These are phyloP conservation scores for Cutaneotrichosporon daszewskae DNA, from an alignment of 1,284 basidiomycete species.

Conservation along the genomic window DNA sequence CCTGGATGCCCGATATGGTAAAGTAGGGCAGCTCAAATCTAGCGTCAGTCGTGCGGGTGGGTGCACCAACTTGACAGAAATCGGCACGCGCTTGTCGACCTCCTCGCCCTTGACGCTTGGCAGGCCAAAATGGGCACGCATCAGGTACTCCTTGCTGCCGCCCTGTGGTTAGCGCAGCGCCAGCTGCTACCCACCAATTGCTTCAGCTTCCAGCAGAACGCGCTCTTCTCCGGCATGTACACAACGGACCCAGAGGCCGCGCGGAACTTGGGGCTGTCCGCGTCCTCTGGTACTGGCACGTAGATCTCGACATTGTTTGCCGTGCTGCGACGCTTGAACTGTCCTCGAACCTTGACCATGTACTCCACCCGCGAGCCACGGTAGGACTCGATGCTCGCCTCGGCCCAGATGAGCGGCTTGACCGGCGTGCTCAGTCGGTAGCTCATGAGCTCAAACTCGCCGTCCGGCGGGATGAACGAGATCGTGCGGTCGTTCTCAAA, in stretches of 20 bases:
- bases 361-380: slow-evolving; percentile 92
- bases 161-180: slow-evolving; percentile 1
- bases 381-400: slow-evolving; percentile 92
- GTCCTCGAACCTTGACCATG: slow-evolving; percentile 95
- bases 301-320: slow-evolving; percentile 99
- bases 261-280: slow-evolving; percentile 89
- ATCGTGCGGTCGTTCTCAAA: slow-evolving; percentile 99
- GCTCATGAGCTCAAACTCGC: slow-evolving; percentile 97
- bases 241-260: slow-evolving; percentile 75
- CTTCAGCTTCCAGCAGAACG: slow-evolving; percentile 98
- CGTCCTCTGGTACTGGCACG: slow-evolving; percentile 96
- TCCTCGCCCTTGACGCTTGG: slow-evolving; percentile 83
- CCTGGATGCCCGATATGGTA: slow-evolving; percentile 89
- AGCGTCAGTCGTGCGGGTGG: neutral
- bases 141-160: slow-evolving; percentile 50
- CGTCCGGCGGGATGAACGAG: slow-evolving; percentile 97
- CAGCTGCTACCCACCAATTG: slow-evolving; percentile 49
- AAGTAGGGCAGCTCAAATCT: slow-evolving; percentile 79
- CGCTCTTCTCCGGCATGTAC: slow-evolving; percentile 91
- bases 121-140: slow-evolving; percentile 92
- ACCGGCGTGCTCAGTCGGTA: slow-evolving; percentile 94
- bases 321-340: slow-evolving; percentile 93
- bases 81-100: slow-evolving; percentile 82
- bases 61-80: slow-evolving; percentile 87
- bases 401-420: slow-evolving; percentile 97